Base-by-base conservation (phyloP, 805 yeast genomes). In the Candida awuae region DNA sequence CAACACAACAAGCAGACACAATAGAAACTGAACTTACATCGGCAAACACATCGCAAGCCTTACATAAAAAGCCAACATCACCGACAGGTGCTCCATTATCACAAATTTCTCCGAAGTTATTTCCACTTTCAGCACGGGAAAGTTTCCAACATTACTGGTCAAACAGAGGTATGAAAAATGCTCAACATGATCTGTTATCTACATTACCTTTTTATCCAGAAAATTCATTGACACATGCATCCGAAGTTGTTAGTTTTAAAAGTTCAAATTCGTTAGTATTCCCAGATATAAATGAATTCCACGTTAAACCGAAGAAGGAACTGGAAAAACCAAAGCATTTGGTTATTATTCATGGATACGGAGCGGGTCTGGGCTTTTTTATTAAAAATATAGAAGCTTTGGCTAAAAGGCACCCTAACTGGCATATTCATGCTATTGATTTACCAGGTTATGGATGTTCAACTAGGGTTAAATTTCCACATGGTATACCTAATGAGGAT, bases 391-490 rank as follows among this genome's bases (percentile, higher is more conserved):
- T 84, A 47, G 73, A 71, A 33, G 44, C 45, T 10, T 22, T 55
- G 16, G 54, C 62, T 0, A 30, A 40, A 12, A 21, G 50, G 40
- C 49, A 59, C 18, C 63, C 71, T 21, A 62, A 70, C 29, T 83
- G 92, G 83, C 71, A 80, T 39, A 66, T 88, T 32, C 95, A 86
- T 62, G 84, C 95, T 0, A 71, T 90, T 3, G 98, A 90, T 54
- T 62, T 88, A 39, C 70, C 86, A 2, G 98, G 98, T 0, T 90
- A 84, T 60, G 98, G 97, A 1, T 77, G 84, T 41, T 83, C 94
- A 1, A 75, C 94, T 2, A 69, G 97, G 46, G 94, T 94, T 1
- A 65, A 68, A 34, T 85, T 84, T 54, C 70, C 71, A 1, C 58
- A 58, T 39, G 47, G 58, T 31, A 58, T 57, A 17, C 62, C 61